These are phyloP conservation scores for Aspergillus vadensis DNA, from an alignment of 2,329 filamentous ascomycete species.

Conservation along the genomic window DNA sequence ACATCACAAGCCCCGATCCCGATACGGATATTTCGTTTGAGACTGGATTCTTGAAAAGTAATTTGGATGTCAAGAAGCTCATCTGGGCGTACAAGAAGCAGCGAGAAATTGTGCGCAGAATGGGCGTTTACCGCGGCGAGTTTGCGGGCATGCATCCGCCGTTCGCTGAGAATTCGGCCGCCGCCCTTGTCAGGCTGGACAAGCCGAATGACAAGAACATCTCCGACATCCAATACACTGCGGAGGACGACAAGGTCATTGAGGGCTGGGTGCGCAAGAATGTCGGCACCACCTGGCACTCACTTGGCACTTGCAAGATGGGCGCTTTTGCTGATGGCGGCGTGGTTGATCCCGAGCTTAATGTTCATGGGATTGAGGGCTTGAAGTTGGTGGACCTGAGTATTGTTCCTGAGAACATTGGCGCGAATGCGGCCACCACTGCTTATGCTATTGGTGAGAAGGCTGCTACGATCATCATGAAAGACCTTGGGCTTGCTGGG, in stretches of 20 bases:
- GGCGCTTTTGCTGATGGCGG: not conserved
- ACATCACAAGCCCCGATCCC: not conserved
- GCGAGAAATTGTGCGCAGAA: conserved; percentile 6
- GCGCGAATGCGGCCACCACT: not conserved
- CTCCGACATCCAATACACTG: not conserved
- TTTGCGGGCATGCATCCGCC: not conserved
- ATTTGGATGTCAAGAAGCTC: not conserved
- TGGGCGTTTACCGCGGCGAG: conserved; percentile 2
- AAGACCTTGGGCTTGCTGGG: not conserved
- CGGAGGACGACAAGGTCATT: conserved; percentile 4
- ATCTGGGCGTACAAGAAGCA: conserved; percentile 7
- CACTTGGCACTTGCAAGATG: not conserved
- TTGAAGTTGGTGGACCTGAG: not conserved
- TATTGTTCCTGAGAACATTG: not conserved
- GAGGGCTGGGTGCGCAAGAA: conserved; percentile 7
- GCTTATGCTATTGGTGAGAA: conserved; percentile 1
- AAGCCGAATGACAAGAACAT: too few relatives aligned
- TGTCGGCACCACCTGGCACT: conserved; percentile 4
- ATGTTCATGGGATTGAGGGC: conserved; percentile 2
- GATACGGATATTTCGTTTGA: not conserved
- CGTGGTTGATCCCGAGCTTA: not conserved
- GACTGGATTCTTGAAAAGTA: not conserved
- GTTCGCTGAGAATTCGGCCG: not conserved
- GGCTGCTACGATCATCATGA: not conserved
- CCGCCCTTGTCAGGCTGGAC: not conserved